These are phyloP conservation scores for Penicillium freii DNA, from an alignment of 2,329 filamentous ascomycete species.

Conservation along the genomic window DNA sequence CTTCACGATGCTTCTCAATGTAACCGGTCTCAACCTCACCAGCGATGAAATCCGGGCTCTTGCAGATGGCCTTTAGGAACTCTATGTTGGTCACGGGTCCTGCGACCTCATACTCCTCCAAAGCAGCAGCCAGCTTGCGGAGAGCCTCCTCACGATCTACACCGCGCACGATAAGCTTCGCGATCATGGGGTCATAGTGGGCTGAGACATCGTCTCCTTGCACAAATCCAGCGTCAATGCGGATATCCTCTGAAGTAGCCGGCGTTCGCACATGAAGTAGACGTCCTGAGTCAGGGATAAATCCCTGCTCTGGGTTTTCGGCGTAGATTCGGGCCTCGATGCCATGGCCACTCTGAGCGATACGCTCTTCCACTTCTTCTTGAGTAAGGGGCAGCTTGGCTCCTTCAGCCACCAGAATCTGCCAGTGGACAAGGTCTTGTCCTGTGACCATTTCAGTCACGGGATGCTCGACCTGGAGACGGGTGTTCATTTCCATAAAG, in stretches of 20 bases:
- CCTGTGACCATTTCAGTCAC: slow-evolving; percentile 80
- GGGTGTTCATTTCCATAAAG: slow-evolving; percentile 74
- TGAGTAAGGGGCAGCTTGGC: slow-evolving; percentile 66
- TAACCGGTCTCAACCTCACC: slow-evolving; percentile 95
- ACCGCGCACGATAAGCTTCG: slow-evolving; percentile 90
- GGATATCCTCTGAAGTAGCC: slow-evolving; percentile 65
- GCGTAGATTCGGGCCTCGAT: slow-evolving; percentile 97
- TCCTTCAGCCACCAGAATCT: slow-evolving; percentile 79
- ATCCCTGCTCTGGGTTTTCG: slow-evolving; percentile 86
- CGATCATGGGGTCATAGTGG: slow-evolving; percentile 98
- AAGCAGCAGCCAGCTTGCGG: slow-evolving; percentile 73
- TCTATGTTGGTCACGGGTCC: slow-evolving; percentile 95
- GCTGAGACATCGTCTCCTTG: slow-evolving; percentile 89
- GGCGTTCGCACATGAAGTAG: slow-evolving; percentile 81
- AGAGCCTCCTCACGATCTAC: slow-evolving; percentile 76
- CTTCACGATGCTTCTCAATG: slow-evolving; percentile 80
- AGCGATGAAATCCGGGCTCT: slow-evolving; percentile 74
- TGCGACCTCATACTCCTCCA: slow-evolving; percentile 88
- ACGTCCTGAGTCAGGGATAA: slow-evolving; percentile 89
- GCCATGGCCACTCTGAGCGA: slow-evolving; percentile 74
- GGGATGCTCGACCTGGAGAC: slow-evolving; percentile 94
- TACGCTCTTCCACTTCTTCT: slow-evolving; percentile 64
- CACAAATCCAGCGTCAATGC: slow-evolving; percentile 91
- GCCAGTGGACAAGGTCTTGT: slow-evolving; percentile 87
- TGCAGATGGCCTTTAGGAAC: slow-evolving; percentile 85